Conservation (phyloP, 2,329 filamentous ascomycete genomes). For the Fusarium phyllophilum region DNA sequence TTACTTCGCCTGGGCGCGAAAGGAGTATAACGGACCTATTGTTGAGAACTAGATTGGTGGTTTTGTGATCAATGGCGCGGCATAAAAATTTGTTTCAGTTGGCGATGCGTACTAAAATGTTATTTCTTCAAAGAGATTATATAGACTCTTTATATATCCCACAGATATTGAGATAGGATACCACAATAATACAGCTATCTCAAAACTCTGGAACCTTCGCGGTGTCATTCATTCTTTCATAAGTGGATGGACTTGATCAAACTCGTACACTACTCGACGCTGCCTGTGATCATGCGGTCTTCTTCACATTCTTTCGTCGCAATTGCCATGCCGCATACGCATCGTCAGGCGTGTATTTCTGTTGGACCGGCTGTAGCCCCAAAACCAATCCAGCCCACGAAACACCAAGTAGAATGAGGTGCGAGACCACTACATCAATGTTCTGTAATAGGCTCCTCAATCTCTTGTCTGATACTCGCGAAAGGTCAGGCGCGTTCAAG, state of each 20-base stretch:
- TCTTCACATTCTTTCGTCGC: rapidly evolving
- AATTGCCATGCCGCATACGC: not conserved
- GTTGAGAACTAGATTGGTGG: conserved; percentile 34
- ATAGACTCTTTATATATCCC: not conserved
- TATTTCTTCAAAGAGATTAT: not conserved
- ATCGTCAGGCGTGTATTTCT: conserved; percentile 5
- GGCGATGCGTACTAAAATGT: not conserved
- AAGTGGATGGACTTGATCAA: not conserved
- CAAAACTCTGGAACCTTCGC: rapidly evolving
- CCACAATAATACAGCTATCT: not conserved
- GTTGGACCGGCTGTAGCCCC: not conserved
- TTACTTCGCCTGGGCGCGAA: conserved; percentile 55
- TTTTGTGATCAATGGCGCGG: not conserved
- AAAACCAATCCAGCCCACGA: not conserved
- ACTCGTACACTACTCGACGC: rapidly evolving
- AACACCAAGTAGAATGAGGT: not conserved
- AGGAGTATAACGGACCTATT: conserved; percentile 59
- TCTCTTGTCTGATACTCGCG: rapidly evolving
- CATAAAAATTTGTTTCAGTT: not conserved
- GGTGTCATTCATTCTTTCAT: not conserved
- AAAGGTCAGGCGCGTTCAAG: conserved; percentile 8
- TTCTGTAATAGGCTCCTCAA: not conserved
- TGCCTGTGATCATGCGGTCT: rapidly evolving
- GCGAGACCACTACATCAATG: not conserved
- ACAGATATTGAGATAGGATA: not conserved